These are phyloP conservation scores for Fusarium neocosmosporiellum DNA, from an alignment of 2,329 filamentous ascomycete genomes.

Conservation along the genomic window DNA sequence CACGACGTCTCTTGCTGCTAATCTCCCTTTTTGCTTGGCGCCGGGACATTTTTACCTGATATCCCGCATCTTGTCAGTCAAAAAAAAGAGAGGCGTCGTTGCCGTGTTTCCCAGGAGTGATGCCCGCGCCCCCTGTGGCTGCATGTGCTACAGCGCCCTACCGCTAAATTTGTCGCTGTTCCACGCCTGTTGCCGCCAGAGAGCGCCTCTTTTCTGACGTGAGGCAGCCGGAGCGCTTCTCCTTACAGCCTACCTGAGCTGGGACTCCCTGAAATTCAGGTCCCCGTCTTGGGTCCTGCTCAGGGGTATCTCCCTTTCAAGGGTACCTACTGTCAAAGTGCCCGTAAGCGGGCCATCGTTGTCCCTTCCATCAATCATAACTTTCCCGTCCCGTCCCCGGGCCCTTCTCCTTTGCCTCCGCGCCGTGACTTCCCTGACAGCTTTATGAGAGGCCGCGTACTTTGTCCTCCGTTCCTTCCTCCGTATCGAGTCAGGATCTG, in stretches of 20 bases:
- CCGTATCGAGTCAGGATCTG: slow-evolving; percentile 26
- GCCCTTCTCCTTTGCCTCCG: not conserved
- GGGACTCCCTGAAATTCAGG: slow-evolving; percentile 12
- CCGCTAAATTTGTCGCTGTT: not conserved
- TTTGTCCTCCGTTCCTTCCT: slow-evolving; percentile 31
- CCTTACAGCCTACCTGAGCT: not conserved
- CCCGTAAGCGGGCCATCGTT: slow-evolving; percentile 7
- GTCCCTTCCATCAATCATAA: slow-evolving; percentile 29
- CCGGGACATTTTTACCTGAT: not conserved
- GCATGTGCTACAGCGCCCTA: slow-evolving; percentile 15
- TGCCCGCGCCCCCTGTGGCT: slow-evolving; percentile 21
- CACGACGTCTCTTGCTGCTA: not conserved
- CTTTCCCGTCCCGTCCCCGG: slow-evolving; percentile 1
- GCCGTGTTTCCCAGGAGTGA: not conserved
- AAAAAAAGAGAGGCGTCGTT: not conserved
- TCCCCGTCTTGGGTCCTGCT: slow-evolving; percentile 5
- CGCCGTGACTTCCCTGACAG: slow-evolving; percentile 11
- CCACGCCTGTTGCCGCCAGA: not conserved
- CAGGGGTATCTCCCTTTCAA: slow-evolving; percentile 26
- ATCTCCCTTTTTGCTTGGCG: slow-evolving; percentile 23
- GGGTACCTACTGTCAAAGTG: slow-evolving; percentile 15
- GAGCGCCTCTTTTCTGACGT: not conserved
- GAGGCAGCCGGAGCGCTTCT: not conserved
- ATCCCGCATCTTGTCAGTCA: not conserved
- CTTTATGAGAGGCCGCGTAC: slow-evolving; percentile 20